Conservation (phyloP, 75 land plant genomes). For the Pinus tabuliformis region DNA sequence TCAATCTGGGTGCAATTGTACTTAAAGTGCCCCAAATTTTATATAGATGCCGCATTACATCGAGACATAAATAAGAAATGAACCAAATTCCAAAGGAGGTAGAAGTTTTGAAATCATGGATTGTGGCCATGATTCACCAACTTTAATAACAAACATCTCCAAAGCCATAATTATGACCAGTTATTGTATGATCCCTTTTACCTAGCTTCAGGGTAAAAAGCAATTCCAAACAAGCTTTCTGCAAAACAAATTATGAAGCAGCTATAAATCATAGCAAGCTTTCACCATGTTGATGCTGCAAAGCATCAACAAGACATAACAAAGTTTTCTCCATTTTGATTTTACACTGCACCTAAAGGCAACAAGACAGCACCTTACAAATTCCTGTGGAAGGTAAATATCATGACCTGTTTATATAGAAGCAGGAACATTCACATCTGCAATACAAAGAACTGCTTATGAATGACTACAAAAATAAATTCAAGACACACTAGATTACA, state of each 20-base stretch:
- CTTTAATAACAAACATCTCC: neutral
- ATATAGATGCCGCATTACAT: neutral
- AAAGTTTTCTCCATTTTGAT: neutral
- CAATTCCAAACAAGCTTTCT: neutral
- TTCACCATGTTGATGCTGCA: neutral
- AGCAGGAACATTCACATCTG: neutral
- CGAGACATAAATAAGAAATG: neutral
- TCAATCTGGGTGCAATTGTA: conserved; percentile 1
- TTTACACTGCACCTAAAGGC: neutral
- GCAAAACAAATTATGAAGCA: too few relatives aligned
- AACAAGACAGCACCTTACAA: neutral
- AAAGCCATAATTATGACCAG: neutral
- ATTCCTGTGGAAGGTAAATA: neutral
- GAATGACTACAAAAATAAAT: neutral
- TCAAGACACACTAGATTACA: neutral
- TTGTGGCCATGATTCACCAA: neutral
- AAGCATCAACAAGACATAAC: neutral
- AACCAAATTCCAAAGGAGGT: neutral
- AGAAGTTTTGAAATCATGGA: neutral
- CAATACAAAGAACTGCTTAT: conserved; percentile 2
- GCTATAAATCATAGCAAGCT: neutral
- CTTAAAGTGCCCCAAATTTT: conserved; percentile 4
- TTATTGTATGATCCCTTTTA: neutral
- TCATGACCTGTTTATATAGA: neutral
- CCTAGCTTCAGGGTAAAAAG: neutral